phyloP scores from a whole-genome alignment of 2,329 filamentous ascomycete genomes.

The Colletotrichum liriopes region DNA sequence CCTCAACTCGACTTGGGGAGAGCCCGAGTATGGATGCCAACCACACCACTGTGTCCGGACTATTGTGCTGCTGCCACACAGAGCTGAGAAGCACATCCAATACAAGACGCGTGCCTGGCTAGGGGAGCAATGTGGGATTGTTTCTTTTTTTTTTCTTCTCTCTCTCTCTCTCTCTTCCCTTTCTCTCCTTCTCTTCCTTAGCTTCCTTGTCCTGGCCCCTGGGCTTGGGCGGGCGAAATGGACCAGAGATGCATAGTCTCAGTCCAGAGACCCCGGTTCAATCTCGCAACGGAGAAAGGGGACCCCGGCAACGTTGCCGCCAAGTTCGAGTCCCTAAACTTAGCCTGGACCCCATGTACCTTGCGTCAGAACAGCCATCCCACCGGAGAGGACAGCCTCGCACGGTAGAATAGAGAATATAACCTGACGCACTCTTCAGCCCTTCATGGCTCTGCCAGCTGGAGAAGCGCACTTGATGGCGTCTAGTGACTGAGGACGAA shows the following conservation, averaged over 20 bases:
- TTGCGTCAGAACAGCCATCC: constrained; percentile 22
- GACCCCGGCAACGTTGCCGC: constrained; percentile 30
- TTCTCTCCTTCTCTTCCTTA: constrained; percentile 1
- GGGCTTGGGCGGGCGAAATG: constrained; percentile 28
- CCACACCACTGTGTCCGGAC: constrained; percentile 3
- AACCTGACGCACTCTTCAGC: neutral
- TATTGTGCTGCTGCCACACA: neutral
- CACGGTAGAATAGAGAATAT: constrained; percentile 1
- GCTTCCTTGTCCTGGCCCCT: constrained; percentile 34
- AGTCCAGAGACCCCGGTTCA: constrained; percentile 13
- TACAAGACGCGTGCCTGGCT: constrained; percentile 10
- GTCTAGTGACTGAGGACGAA: neutral
- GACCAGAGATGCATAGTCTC: constrained; percentile 36
- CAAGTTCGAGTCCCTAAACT: constrained; percentile 21
- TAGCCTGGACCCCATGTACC: constrained; percentile 21
- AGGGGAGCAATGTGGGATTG: neutral
- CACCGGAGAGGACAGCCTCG: neutral
- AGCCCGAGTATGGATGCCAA: neutral
- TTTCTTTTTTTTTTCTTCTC: neutral
- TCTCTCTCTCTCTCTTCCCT: neutral
- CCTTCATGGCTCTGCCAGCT: neutral
- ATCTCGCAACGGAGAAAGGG: constrained; percentile 23
- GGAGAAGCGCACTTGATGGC: neutral
- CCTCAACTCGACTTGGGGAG: neutral
- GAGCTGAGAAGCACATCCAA: neutral